A percentile compares a stretch with the other conserved stretches of the same genome.
phyloP scores from a whole-genome alignment of 371 early-diverging fungal genomes.

The Apophysomyces variabilis region DNA sequence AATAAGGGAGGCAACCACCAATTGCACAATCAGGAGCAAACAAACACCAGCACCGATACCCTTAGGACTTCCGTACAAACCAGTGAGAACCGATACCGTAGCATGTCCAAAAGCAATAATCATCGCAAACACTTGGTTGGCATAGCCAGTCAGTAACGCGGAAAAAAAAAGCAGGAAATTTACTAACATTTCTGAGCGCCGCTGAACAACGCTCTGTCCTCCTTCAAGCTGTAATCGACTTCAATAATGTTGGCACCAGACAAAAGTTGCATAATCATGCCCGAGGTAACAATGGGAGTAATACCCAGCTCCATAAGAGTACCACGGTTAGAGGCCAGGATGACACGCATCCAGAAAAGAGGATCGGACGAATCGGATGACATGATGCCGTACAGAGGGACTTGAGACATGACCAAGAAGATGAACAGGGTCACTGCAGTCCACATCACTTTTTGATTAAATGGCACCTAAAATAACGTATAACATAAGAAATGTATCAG shows the following conservation, averaged over 20 bases:
- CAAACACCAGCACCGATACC: constrained; percentile 95
- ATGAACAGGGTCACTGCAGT: constrained; percentile 98
- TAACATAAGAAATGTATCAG: constrained; percentile 9
- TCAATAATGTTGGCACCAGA: constrained; percentile 97
- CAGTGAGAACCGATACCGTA: constrained; percentile 96
- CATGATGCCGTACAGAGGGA: constrained; percentile 99
- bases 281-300: constrained; percentile 99
- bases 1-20: constrained; percentile 97
- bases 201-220: constrained; percentile 98
- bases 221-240: constrained; percentile 98
- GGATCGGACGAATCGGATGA: constrained; percentile 98
- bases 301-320: constrained; percentile 99
- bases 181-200: constrained; percentile 96
- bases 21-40: constrained; percentile 93
- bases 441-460: constrained; percentile 99
- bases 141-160: neutral
- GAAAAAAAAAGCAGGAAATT: neutral
- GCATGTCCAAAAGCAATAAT: constrained; percentile 98
- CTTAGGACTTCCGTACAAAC: constrained; percentile 97
- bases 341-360: constrained; percentile 99
- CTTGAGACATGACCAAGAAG: constrained; percentile 99
- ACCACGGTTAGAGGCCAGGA: constrained; percentile 99
- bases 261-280: constrained; percentile 99
- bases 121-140: constrained; percentile 78
- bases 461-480: constrained; percentile 75